Evolutionary conservation across 2,329 filamentous ascomycete species (phyloP).

Genomic region (Thielaviopsis ethacetica): DNA sequence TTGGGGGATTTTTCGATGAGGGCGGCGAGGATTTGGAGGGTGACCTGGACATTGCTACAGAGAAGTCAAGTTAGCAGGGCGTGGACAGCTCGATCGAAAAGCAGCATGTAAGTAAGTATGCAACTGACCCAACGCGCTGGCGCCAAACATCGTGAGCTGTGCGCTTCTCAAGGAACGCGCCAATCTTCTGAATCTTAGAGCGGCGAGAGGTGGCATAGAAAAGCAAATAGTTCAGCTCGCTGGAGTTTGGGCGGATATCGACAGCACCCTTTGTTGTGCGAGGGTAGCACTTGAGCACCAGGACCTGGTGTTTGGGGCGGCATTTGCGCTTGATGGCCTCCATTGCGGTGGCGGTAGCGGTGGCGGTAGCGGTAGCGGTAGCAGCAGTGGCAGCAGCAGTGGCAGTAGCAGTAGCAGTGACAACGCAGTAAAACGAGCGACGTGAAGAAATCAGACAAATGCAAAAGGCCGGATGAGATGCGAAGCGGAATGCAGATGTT

Average conservation of each 20-base stretch:
- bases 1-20: slow-evolving; percentile 86
- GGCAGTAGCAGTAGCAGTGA: neutral
- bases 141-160: slow-evolving; percentile 84
- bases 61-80: neutral
- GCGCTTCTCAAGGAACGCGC: slow-evolving; percentile 85
- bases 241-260: slow-evolving; percentile 89
- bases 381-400: neutral
- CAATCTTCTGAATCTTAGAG: slow-evolving; percentile 93
- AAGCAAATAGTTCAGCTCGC: slow-evolving; percentile 88
- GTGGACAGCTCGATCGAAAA: neutral
- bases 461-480: neutral
- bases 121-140: slow-evolving; percentile 60
- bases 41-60: slow-evolving; percentile 76
- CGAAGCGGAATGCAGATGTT: neutral
- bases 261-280: slow-evolving; percentile 79
- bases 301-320: slow-evolving; percentile 90
- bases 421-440: neutral
- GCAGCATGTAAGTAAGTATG: neutral
- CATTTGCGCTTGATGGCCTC: slow-evolving; percentile 49
- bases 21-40: slow-evolving; percentile 77
- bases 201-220: slow-evolving; percentile 92
- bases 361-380: neutral
- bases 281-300: slow-evolving; percentile 93
- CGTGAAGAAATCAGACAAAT: neutral
- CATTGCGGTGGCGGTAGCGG: slow-evolving; percentile 26